Conservation (phyloP, 768 basidiomycete species). For the Melanogaster broomeanus region DNA sequence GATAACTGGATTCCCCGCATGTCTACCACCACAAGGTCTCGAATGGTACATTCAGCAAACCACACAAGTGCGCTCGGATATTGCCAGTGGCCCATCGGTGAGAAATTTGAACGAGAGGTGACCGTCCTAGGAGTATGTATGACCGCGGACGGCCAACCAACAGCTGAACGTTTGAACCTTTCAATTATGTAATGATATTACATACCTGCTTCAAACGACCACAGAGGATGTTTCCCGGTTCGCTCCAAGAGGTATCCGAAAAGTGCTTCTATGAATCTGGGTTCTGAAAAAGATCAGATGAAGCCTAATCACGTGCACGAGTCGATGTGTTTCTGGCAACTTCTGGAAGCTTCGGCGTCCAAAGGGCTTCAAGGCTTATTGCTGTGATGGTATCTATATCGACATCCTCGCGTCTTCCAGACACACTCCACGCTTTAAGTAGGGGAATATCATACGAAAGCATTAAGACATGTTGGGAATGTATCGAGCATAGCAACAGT, state of each 20-base stretch:
- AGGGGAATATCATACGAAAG: conserved; percentile 36
- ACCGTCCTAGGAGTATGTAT: conserved; percentile 70
- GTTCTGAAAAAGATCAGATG: too few relatives aligned
- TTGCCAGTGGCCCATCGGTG: conserved; percentile 45
- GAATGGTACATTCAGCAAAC: conserved; percentile 6
- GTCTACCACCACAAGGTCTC: too few relatives aligned
- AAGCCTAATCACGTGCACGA: too few relatives aligned
- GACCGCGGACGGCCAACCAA: conserved; percentile 62
- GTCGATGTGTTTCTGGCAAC: not conserved
- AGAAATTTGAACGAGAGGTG: conserved; percentile 75
- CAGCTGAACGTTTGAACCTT: too few relatives aligned
- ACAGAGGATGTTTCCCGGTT: conserved; percentile 76
- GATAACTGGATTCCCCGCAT: too few relatives aligned
- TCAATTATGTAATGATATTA: too few relatives aligned
- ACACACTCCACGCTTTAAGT: conserved; percentile 22
- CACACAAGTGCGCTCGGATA: conserved; percentile 50
- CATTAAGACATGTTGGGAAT: conserved; percentile 36
- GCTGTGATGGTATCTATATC: not conserved
- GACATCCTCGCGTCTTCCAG: not conserved
- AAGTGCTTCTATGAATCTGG: conserved; percentile 84
- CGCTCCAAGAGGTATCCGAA: conserved; percentile 71
- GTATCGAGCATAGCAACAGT: conserved; percentile 37
- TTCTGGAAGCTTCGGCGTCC: conserved; percentile 9
- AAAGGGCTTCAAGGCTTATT: conserved; percentile 10
- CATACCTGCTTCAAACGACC: conserved; percentile 76